Evolutionary conservation across 2,329 filamentous ascomycete species (phyloP).

Genomic region (Fusarium sp.): DNA sequence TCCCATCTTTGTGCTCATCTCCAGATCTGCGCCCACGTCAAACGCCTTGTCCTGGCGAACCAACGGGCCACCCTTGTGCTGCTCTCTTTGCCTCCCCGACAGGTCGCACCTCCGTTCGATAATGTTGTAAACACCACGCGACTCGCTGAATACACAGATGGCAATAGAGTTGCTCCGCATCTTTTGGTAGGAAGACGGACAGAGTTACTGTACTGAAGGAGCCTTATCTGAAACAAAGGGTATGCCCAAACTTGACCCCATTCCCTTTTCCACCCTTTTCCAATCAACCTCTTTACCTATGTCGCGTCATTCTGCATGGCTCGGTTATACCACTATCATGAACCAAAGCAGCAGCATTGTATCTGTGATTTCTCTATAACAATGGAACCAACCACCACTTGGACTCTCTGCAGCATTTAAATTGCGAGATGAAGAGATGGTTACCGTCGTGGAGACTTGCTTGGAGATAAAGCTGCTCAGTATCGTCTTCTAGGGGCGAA

Average conservation of each 20-base stretch:
- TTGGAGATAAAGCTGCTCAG: constrained; percentile 35
- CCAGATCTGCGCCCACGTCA: constrained; percentile 18
- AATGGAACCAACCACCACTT: constrained; percentile 38
- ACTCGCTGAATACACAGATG: constrained; percentile 41
- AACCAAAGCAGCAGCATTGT: constrained; percentile 43
- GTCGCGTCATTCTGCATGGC: constrained; percentile 38
- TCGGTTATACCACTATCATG: constrained; percentile 29
- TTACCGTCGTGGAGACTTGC: constrained; percentile 38
- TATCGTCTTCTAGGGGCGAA: constrained; percentile 33
- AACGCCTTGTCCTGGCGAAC: constrained; percentile 22
- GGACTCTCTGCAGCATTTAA: constrained; percentile 42
- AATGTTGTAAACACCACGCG: constrained; percentile 48
- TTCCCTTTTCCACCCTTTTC: constrained; percentile 30
- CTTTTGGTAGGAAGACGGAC: constrained; percentile 42
- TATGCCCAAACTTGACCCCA: constrained; percentile 46
- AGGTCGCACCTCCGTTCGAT: constrained; percentile 41
- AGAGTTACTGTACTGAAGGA: constrained; percentile 27
- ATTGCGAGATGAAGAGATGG: constrained; percentile 43
- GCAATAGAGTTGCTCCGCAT: constrained; percentile 34
- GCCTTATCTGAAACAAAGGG: constrained; percentile 43
- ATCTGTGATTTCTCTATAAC: constrained; percentile 46
- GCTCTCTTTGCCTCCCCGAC: constrained; percentile 35
- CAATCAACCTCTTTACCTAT: constrained; percentile 24
- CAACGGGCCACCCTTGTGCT: constrained; percentile 34
- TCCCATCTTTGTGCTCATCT: constrained; percentile 27